Base-by-base conservation (phyloP, 164 flowering plant genomes). In the Chimonanthus salicifolius region DNA sequence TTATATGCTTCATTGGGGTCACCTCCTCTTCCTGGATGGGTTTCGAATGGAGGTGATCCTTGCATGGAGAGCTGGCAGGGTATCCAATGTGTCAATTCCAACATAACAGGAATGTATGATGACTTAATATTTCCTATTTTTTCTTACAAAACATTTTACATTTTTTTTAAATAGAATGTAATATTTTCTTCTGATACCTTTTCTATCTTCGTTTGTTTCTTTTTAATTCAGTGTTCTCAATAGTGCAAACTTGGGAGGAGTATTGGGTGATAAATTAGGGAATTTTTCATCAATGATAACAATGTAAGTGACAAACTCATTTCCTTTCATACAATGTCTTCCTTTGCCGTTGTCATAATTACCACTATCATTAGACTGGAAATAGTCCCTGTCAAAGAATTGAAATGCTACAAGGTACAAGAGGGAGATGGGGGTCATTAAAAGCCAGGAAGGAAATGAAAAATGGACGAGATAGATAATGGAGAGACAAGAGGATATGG, bases 41-140 rank as follows among this genome's bases (percentile, higher is more conserved):
- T 83, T 78, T 75, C 86, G 16, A 71, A 69, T 75, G 97, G 86
- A n/a, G 95, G 95, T 80, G 97, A 92, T 81, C 97, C 97, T 2
- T 92, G 97, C 80, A 80, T 78, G 67, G 92, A 86, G 77, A 71
- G 75, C 10, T 92, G 97, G 97, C 94, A 92, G 82, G 97, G 97
- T 9, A 85, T 92, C 51, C 62, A 16, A 66, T 93, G 98, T 73
- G 84, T 86, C 58, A 81, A 44, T 76, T 49, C 94, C 4, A 82
- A 82, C 69, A 89, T 93, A 79, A 69, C 78, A 4, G 79, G 83
- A 75, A 88, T 94, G 98, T 94, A 89, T 8, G 88, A 58, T 51
- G 44, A 51, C 46, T 65, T 65, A 10, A 8, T 10, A 20, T 7
- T 65, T 33, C 5, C 13, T 62, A 2, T 2, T 62, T 11, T n/a